Percentiles rank a stretch among this genome's conserved stretches.
phyloP scores from a whole-genome alignment of 2,329 filamentous ascomycete species.

The Exophiala calicioides region DNA sequence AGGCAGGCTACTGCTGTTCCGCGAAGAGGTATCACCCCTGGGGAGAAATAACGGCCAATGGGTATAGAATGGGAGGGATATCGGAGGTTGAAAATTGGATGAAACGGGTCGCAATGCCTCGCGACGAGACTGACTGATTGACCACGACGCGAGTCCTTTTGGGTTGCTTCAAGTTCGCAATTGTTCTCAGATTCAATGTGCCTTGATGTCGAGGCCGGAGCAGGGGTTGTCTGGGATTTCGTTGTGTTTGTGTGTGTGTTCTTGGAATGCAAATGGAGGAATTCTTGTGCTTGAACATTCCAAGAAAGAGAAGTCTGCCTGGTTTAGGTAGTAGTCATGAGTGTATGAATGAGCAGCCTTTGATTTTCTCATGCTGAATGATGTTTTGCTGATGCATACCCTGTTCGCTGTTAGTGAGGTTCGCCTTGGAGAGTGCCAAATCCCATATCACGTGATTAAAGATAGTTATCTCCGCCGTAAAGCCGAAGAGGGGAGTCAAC shows the following conservation, averaged over 20 bases:
- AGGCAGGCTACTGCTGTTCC: neutral
- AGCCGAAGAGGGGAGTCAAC: too few species aligned
- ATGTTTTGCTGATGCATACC: too few species aligned
- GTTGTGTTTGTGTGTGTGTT: too few species aligned
- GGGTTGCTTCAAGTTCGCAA: slow-evolving; percentile 10
- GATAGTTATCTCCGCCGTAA: too few species aligned
- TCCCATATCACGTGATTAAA: too few species aligned
- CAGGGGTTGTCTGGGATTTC: neutral
- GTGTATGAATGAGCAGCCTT: slow-evolving; percentile 23
- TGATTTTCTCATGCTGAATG: neutral
- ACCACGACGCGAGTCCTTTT: slow-evolving; percentile 9
- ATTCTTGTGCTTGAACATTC: slow-evolving; percentile 13
- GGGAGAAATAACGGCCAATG: neutral
- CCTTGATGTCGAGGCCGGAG: too few species aligned
- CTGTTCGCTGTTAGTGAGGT: too few species aligned
- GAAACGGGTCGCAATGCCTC: slow-evolving; percentile 16
- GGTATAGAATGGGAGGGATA: slow-evolving; percentile 22
- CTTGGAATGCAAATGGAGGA: slow-evolving; percentile 10
- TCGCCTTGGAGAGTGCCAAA: too few species aligned
- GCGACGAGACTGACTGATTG: slow-evolving; percentile 14
- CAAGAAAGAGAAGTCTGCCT: slow-evolving; percentile 8
- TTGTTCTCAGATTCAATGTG: slow-evolving; percentile 5
- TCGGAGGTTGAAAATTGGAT: slow-evolving; percentile 12
- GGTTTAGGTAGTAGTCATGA: slow-evolving; percentile 21
- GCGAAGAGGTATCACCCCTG: neutral